Percentiles rank a stretch among this genome's conserved stretches.
Conservation (phyloP, 2,329 filamentous ascomycete genomes). For the Hypoxylon sp. region DNA sequence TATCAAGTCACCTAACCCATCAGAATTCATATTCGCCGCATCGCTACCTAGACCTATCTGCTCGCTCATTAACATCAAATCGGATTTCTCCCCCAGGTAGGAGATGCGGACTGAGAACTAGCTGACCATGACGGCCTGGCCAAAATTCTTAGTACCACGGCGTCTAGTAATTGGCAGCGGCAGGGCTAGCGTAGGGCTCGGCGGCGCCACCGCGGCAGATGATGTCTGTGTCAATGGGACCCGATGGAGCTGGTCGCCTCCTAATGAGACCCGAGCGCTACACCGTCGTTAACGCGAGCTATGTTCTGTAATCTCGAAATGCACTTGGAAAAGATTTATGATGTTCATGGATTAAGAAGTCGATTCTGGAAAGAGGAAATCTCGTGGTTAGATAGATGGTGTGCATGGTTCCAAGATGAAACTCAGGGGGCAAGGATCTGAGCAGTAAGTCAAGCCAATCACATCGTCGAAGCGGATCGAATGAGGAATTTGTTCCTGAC, state of each 20-base stretch:
- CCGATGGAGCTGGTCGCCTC: not conserved
- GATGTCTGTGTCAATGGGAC: not conserved
- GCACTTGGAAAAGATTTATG: not conserved
- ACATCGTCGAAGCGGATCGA: conserved; percentile 3
- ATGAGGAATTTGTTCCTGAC: conserved; percentile 36
- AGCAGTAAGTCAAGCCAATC: conserved; percentile 23
- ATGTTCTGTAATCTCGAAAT: not conserved
- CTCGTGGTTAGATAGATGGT: conserved; percentile 34
- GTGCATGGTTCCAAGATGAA: conserved; percentile 36
- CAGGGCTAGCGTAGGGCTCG: not conserved
- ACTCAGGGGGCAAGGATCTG: conserved; percentile 24
- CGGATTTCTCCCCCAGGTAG: no score
- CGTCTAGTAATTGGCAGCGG: not conserved
- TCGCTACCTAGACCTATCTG: not conserved
- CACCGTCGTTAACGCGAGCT: not conserved
- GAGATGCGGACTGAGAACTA: no score
- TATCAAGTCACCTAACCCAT: not conserved
- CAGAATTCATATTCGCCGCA: not conserved
- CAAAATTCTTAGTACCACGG: not conserved
- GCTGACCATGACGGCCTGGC: not conserved
- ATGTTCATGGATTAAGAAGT: conserved; percentile 20
- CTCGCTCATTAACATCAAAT: not conserved
- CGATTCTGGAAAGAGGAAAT: conserved; percentile 13
- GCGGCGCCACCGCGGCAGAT: not conserved
- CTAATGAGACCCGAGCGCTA: not conserved